Conservation (phyloP, 805 yeast genomes). For the Ogataea paradorogensis region DNA sequence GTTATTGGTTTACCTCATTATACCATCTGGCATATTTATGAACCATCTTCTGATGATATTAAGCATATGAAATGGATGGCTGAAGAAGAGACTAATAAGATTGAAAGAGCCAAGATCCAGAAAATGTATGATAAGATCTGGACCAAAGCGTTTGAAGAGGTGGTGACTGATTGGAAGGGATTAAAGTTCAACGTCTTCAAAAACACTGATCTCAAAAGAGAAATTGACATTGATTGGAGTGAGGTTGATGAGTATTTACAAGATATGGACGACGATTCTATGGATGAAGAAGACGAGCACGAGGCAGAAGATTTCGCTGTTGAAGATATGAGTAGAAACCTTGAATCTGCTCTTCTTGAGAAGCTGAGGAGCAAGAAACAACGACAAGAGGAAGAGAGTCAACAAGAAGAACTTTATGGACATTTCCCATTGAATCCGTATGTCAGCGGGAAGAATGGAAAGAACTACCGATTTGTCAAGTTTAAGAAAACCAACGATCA, state of each 20-base stretch:
- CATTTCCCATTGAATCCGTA: conserved; percentile 32
- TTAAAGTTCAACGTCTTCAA: conserved; percentile 71
- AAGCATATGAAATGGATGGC: conserved; percentile 85
- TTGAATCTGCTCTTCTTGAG: conserved; percentile 16
- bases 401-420: conserved; percentile 28
- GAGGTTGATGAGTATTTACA: conserved; percentile 51
- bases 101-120: conserved; percentile 62
- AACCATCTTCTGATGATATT: conserved; percentile 87
- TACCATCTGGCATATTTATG: conserved; percentile 92
- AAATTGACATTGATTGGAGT: conserved; percentile 63
- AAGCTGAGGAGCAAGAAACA: conserved; percentile 11
- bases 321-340: conserved; percentile 15
- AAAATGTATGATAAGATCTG: conserved; percentile 71
- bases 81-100: conserved; percentile 62
- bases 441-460: conserved; percentile 29
- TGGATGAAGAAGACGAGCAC: conserved; percentile 18
- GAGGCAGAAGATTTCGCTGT: conserved; percentile 10
- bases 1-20: conserved; percentile 91
- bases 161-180: conserved; percentile 64
- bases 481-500: conserved; percentile 29
- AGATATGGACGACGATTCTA: conserved; percentile 26
- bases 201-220: conserved; percentile 63
- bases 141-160: conserved; percentile 79
- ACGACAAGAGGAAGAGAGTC: conserved; percentile 10
- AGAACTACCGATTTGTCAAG: conserved; percentile 32